phyloP scores from a whole-genome alignment of 73 alveolate genomes.

The Diophrys appendiculata region DNA sequence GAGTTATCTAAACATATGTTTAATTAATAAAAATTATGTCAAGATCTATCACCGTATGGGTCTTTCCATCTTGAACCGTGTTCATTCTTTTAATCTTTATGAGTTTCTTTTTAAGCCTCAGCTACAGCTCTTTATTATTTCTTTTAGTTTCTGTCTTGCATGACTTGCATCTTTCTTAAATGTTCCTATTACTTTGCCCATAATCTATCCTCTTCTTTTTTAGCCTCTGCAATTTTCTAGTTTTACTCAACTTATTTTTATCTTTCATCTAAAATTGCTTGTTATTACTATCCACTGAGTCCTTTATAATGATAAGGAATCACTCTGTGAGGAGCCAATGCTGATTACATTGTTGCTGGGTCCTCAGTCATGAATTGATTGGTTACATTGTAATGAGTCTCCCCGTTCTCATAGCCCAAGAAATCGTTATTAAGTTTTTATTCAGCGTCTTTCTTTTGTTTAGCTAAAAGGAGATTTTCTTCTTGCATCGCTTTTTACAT shows the following conservation, averaged over 20 bases:
- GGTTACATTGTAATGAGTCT: conserved; percentile 41
- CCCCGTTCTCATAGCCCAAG: conserved; percentile 42
- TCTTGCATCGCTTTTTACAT: conserved; percentile 70
- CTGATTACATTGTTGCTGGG: conserved; percentile 68
- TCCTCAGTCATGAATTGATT: conserved; percentile 64
- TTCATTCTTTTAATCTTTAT: conserved; percentile 24
- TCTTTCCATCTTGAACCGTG: conserved; percentile 48
- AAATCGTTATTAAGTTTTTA: conserved; percentile 33
- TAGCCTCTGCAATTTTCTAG: conserved; percentile 36
- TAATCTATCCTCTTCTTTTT: conserved; percentile 64
- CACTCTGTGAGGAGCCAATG: conserved; percentile 85
- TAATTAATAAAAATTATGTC: no score
- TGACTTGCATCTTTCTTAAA: conserved; percentile 32
- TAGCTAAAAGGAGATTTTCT: conserved; percentile 60
- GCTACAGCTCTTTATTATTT: conserved; percentile 42
- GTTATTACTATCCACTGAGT: conserved; percentile 58
- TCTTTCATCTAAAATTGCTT: conserved; percentile 61
- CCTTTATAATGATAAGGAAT: conserved; percentile 90
- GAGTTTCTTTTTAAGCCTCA: conserved; percentile 27
- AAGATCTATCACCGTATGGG: conserved; percentile 47
- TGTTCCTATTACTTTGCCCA: conserved; percentile 61
- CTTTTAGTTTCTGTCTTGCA: conserved; percentile 29
- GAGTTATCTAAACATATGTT: no score
- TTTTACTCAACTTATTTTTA: conserved; percentile 60
- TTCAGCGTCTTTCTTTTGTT: conserved; percentile 73